Evolutionary conservation across 805 yeast genomes (phyloP), one percentile per base, ranked within the genome.

Genomic region (Metschnikowia baotianmanensis): DNA sequence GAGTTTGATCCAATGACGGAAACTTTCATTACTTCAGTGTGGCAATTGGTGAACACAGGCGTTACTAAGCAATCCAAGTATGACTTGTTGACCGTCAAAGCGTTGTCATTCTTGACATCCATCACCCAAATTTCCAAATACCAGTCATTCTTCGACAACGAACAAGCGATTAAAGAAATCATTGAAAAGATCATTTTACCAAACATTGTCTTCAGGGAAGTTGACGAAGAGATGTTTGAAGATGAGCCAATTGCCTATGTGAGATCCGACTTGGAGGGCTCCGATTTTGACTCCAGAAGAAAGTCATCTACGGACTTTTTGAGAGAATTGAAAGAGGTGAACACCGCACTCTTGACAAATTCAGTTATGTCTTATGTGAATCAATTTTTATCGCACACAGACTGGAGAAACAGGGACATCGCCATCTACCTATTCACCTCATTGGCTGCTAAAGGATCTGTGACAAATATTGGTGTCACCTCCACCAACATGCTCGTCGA

Each of bases 231-330:
- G 62, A 63, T 83, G 46, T 91, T 93, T 61, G 99, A 93, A 63
- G 99, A 93, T 63, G 99, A 93, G 58, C 99, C 99, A 26, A 83
- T 93, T 40, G 95, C 87, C 55, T 93, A 75, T 58, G 90, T 90
- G 16, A 77, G 98, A 56, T 76, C 96, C 46, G 99, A 93, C 62
- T 71, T 95, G 33, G 99, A 95, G 64, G 98, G 98, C 5, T 82
- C 96, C 0, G 98, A 91, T 59, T 77, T 84, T 11, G 98, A 90
- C 57, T 83, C 96, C 1, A 78, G 99, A 63, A 77, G 97, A 62
- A 80, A 95, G 52, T 81, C 96, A 0, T 82, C 97, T n/a, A 86
- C 95, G 1, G 97, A 88, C 55, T 89, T 93, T 56, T 69, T 93
- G 51, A 78, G 95, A 47, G 96, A 88, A 53, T 73, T 93, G 52